Conservation (phyloP, 805 yeast species). For the Huiozyma naganishii region DNA sequence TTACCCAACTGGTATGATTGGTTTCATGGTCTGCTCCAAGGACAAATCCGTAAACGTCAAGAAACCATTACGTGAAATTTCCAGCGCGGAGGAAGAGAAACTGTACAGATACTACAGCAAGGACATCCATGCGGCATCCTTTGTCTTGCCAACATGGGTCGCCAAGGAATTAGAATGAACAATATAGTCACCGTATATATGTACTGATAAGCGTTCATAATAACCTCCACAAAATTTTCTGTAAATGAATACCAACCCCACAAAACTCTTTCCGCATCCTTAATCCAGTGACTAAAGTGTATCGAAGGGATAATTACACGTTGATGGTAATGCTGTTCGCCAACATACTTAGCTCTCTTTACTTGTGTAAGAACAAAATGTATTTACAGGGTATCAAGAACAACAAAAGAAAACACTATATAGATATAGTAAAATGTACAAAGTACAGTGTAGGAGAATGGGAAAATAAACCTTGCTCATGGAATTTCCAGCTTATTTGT, state of each 20-base stretch:
- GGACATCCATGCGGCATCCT: conserved; percentile 77
- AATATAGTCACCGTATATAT: not conserved
- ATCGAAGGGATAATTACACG: too few species aligned
- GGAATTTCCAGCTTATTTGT: not conserved
- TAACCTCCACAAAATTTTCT: not conserved
- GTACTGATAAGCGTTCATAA: not conserved
- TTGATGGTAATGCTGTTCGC: too few species aligned
- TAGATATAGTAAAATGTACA: too few species aligned
- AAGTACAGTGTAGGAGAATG: too few species aligned
- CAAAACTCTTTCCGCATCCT: not conserved
- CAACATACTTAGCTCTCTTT: too few species aligned
- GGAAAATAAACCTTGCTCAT: too few species aligned
- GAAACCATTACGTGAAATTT: conserved; percentile 56
- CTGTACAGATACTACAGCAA: conserved; percentile 74
- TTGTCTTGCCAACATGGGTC: conserved; percentile 90
- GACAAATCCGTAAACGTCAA: conserved; percentile 52
- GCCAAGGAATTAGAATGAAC: conserved; percentile 33
- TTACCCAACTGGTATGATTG: conserved; percentile 94
- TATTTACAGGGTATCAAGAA: too few species aligned
- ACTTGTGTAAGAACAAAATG: too few species aligned
- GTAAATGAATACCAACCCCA: too few species aligned
- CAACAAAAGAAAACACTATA: too few species aligned
- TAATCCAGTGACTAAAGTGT: not conserved
- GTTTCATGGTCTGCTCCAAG: conserved; percentile 94
- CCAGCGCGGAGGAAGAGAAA: conserved; percentile 50